These are phyloP conservation scores for Phytophthora hybrid DNA, from an alignment of 352 stramenopile species.

Conservation along the genomic window DNA sequence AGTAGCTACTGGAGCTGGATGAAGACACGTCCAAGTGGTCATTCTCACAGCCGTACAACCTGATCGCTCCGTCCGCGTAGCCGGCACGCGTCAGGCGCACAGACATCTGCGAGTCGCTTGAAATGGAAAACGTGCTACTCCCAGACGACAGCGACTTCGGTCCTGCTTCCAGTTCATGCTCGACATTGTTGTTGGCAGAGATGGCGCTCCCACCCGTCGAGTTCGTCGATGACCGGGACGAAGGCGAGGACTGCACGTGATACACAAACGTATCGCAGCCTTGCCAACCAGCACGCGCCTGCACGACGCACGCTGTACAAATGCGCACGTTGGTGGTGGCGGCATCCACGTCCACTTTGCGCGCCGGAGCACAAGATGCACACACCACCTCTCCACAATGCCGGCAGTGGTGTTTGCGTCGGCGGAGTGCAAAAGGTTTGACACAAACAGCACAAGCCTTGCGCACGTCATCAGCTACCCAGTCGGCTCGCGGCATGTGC, in stretches of 20 bases:
- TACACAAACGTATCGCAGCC: conserved; percentile 54
- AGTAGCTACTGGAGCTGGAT: conserved; percentile 60
- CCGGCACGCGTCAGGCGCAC: conserved; percentile 27
- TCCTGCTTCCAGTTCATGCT: conserved; percentile 24
- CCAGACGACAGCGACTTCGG: conserved; percentile 48
- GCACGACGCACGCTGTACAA: conserved; percentile 71
- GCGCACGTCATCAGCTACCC: conserved; percentile 65
- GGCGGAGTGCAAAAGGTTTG: conserved; percentile 66
- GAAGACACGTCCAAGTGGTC: conserved; percentile 31
- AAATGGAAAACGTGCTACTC: conserved; percentile 67
- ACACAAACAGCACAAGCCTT: conserved; percentile 71
- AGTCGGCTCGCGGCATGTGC: conserved; percentile 58
- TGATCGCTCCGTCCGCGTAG: conserved; percentile 23
- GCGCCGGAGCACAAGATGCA: conserved; percentile 63
- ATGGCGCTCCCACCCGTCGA: conserved; percentile 31
- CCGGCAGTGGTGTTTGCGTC: conserved; percentile 77
- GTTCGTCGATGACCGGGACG: conserved; percentile 45
- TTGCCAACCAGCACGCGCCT: conserved; percentile 46
- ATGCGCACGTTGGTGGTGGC: conserved; percentile 51
- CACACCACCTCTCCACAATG: conserved; percentile 83
- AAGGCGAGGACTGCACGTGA: conserved; percentile 41
- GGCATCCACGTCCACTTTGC: conserved; percentile 52
- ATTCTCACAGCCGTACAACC: conserved; percentile 33
- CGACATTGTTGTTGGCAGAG: conserved; percentile 27
- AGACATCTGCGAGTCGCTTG: conserved; percentile 53